Percentiles rank a stretch among this genome's conserved stretches.
Evolutionary conservation across 2,329 filamentous ascomycete genomes (phyloP).

Genomic region (Fusarium sororula): DNA sequence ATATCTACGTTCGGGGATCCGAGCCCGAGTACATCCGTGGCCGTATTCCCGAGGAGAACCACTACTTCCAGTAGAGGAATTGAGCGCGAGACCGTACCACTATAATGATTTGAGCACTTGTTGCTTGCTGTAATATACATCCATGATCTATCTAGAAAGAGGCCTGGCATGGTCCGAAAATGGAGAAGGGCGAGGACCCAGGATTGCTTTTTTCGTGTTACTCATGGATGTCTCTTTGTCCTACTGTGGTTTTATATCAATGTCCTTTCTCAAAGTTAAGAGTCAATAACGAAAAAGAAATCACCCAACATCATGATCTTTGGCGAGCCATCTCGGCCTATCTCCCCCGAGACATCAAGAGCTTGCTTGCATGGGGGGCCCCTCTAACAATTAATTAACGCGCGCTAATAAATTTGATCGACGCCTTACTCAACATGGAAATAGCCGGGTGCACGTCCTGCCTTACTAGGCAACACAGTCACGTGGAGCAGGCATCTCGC

Average conservation of each 20-base stretch:
- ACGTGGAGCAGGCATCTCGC: conserved; percentile 39
- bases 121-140: conserved; percentile 46
- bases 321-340: conserved; percentile 22
- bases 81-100: conserved; percentile 28
- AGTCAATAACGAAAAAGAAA: neutral
- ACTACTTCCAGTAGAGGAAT: conserved; percentile 34
- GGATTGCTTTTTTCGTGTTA: conserved; percentile 34
- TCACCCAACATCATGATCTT: conserved; percentile 10
- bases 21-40: conserved; percentile 44
- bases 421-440: neutral
- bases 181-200: conserved; percentile 34
- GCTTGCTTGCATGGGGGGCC: neutral
- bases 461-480: conserved; percentile 6
- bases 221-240: conserved; percentile 34
- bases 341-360: conserved; percentile 24
- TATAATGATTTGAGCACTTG: conserved; percentile 47
- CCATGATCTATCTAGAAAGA: conserved; percentile 43
- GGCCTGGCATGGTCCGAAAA: conserved; percentile 39
- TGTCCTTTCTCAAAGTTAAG: neutral
- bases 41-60: conserved; percentile 38
- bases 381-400: conserved; percentile 9
- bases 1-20: conserved; percentile 40
- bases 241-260: conserved; percentile 6
- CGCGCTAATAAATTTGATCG: conserved; percentile 18
- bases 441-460: neutral